These are phyloP conservation scores for Microdochium trichocladiopsis DNA, from an alignment of 2,329 filamentous ascomycete genomes.

Conservation along the genomic window DNA sequence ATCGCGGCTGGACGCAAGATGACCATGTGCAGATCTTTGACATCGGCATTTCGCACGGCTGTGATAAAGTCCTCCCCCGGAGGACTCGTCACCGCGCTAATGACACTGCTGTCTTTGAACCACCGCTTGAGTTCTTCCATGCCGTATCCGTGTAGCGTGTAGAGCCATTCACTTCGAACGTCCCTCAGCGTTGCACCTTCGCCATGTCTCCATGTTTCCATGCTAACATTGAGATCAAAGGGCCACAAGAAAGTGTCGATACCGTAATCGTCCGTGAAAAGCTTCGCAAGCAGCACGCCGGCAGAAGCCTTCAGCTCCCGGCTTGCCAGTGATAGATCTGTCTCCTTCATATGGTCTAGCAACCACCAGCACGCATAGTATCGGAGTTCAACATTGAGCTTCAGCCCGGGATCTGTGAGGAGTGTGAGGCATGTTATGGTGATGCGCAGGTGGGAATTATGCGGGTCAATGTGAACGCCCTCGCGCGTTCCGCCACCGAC, in stretches of 20 bases:
- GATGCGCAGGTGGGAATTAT: conserved; percentile 22
- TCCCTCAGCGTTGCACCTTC: conserved; percentile 12
- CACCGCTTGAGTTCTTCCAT: conserved; percentile 15
- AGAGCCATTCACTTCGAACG: conserved; percentile 18
- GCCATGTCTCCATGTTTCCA: conserved; percentile 16
- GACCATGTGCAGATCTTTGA: conserved; percentile 12
- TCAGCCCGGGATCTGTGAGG: conserved; percentile 15
- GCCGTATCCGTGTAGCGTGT: conserved; percentile 13
- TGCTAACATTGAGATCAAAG: conserved; percentile 12
- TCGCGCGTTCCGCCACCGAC: conserved; percentile 17
- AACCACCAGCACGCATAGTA: conserved; percentile 18
- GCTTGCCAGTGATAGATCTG: conserved; percentile 18
- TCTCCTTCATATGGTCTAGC: conserved; percentile 15
- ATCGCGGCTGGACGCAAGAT: conserved; percentile 14
- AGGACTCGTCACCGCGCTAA: conserved; percentile 10
- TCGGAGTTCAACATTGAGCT: conserved; percentile 10
- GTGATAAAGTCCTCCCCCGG: conserved; percentile 9
- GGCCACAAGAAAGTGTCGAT: conserved; percentile 22
- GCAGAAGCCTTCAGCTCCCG: conserved; percentile 17
- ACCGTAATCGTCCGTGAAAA: conserved; percentile 17
- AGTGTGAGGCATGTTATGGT: conserved; percentile 16
- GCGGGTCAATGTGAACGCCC: conserved; percentile 21
- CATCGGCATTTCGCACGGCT: conserved; percentile 9
- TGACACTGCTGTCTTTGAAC: conserved; percentile 18
- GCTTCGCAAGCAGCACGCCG: conserved; percentile 17